A percentile compares a stretch with the other conserved stretches of the same genome.
These are phyloP conservation scores for Trametes gibbosa DNA, from an alignment of 768 basidiomycete genomes.

Conservation along the genomic window DNA sequence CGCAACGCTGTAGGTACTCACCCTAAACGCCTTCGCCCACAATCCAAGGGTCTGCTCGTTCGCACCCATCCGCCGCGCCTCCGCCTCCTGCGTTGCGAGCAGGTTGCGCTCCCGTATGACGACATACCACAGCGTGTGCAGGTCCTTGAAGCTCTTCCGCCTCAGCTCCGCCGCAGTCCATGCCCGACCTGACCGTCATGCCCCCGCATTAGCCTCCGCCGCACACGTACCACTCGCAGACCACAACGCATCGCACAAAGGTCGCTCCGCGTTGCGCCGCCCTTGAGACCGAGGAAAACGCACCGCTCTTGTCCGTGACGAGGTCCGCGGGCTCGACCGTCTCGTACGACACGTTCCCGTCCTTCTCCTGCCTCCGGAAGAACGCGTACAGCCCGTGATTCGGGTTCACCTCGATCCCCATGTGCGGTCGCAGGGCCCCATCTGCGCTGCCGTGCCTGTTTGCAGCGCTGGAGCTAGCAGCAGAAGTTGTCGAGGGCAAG, in stretches of 20 bases:
- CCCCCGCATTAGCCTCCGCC: not conserved
- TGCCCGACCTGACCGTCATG: conserved; percentile 52
- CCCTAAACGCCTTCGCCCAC: conserved; percentile 18
- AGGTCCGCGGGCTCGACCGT: conserved; percentile 37
- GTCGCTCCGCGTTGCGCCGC: too few relatives aligned
- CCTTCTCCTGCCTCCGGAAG: conserved; percentile 57
- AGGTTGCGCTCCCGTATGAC: conserved; percentile 86
- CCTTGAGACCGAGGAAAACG: conserved; percentile 10
- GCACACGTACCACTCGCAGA: not conserved
- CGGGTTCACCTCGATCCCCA: conserved; percentile 44
- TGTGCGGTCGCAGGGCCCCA: conserved; percentile 41
- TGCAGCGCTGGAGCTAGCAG: not conserved
- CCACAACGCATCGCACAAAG: not conserved
- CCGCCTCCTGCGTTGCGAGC: conserved; percentile 83
- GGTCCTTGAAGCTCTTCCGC: conserved; percentile 86
- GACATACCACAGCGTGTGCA: conserved; percentile 95
- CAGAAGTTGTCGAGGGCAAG: not conserved
- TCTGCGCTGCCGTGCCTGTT: conserved; percentile 11
- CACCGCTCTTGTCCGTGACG: conserved; percentile 36
- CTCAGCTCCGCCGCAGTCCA: conserved; percentile 88
- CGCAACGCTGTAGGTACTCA: conserved; percentile 2
- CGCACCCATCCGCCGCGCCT: conserved; percentile 59
- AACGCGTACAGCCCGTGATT: conserved; percentile 79
- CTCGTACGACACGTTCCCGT: conserved; percentile 55
- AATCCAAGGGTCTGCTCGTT: not conserved